Conservation (phyloP, 495 filamentous ascomycete species). For the Hyaloscypha variabilis region DNA sequence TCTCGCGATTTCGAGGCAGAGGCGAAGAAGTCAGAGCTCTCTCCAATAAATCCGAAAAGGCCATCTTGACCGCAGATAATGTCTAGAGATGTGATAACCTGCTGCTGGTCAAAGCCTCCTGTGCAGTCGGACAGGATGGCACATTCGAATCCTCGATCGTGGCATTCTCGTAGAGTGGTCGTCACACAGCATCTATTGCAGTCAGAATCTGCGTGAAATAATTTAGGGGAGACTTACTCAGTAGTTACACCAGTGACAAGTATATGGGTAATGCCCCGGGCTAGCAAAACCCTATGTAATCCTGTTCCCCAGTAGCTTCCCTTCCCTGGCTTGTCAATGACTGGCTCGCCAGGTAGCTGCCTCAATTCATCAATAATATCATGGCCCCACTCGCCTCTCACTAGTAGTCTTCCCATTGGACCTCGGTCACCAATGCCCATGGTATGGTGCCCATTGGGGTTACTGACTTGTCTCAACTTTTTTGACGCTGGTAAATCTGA, state of each 20-base stretch:
- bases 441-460: constrained; percentile 50
- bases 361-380: constrained; percentile 64
- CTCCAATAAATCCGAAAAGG: constrained; percentile 34
- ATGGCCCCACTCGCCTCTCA: constrained; percentile 67
- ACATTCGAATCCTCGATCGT: constrained; percentile 76
- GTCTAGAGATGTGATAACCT: constrained; percentile 40
- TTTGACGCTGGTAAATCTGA: constrained; percentile 60
- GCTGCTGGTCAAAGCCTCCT: constrained; percentile 40
- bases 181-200: constrained; percentile 66
- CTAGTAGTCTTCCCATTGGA: constrained; percentile 65
- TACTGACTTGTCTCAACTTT: constrained; percentile 48
- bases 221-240: constrained; percentile 37
- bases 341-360: constrained; percentile 58
- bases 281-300: constrained; percentile 30
- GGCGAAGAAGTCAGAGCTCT: constrained; percentile 40
- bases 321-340: constrained; percentile 69
- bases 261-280: constrained; percentile 63
- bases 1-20: constrained; percentile 33
- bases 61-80: constrained; percentile 40
- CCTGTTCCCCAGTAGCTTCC: constrained; percentile 33
- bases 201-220: constrained; percentile 32
- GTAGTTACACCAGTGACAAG: constrained; percentile 60
- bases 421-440: constrained; percentile 65
- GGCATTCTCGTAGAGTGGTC: constrained; percentile 70
- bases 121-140: constrained; percentile 47